A percentile compares a stretch with the other conserved stretches of the same genome.
These are phyloP conservation scores for Ceratobasidium theobromae DNA, from an alignment of 1,284 basidiomycete species.

Conservation along the genomic window DNA sequence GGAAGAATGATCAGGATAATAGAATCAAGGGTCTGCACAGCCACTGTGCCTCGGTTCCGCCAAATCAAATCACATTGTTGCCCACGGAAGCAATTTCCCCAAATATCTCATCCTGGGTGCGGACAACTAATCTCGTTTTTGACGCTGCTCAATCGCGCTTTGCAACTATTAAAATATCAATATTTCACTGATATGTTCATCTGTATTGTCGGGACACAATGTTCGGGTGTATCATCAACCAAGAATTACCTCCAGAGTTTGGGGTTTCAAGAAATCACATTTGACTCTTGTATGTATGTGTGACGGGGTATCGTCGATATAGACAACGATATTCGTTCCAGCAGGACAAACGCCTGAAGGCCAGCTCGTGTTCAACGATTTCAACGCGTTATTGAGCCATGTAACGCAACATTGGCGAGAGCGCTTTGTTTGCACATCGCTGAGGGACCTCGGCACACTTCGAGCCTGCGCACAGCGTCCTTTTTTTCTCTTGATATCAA, in stretches of 20 bases:
- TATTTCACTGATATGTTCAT: constrained; percentile 75
- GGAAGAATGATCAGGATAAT: too few species aligned
- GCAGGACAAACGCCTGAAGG: neutral
- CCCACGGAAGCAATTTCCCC: too few species aligned
- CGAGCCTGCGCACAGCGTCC: constrained; percentile 81
- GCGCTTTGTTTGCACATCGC: constrained; percentile 79
- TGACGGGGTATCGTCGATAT: neutral
- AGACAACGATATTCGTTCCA: neutral
- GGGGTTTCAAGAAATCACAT: constrained; percentile 43
- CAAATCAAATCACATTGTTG: too few species aligned
- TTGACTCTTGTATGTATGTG: constrained; percentile 7
- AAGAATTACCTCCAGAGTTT: constrained; percentile 69
- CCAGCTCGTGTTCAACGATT: constrained; percentile 50
- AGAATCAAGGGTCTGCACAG: too few species aligned
- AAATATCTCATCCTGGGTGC: too few species aligned
- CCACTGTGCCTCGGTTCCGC: too few species aligned
- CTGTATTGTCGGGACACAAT: constrained; percentile 81
- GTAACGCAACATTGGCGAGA: constrained; percentile 82
- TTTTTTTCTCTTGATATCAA: constrained; percentile 82
- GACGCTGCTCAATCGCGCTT: too few species aligned
- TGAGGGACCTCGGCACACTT: constrained; percentile 62
- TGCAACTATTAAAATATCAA: too few species aligned
- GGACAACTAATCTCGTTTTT: too few species aligned
- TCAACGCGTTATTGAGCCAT: constrained; percentile 65
- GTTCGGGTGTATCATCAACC: constrained; percentile 78